These are phyloP conservation scores for Schwanniomyces sp. DNA, from an alignment of 805 yeast species.

Conservation along the genomic window DNA sequence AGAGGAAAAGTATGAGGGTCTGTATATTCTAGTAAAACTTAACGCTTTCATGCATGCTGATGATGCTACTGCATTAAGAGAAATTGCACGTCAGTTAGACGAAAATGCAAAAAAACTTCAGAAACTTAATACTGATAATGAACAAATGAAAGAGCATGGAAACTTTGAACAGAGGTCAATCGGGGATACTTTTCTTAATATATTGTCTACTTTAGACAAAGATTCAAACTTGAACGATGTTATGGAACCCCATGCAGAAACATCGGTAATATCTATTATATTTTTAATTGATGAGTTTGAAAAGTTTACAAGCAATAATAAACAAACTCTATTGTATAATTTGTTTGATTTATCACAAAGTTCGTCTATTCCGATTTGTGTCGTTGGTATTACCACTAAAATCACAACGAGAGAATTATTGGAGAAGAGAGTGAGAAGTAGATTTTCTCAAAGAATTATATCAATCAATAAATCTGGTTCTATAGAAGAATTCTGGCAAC, in stretches of 20 bases:
- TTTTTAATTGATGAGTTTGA: slow-evolving; percentile 88
- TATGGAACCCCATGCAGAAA: slow-evolving; percentile 5
- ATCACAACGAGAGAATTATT: slow-evolving; percentile 75
- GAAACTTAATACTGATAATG: slow-evolving; percentile 3
- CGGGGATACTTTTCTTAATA: slow-evolving; percentile 60
- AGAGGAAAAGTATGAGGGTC: slow-evolving; percentile 36
- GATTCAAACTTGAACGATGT: slow-evolving; percentile 8
- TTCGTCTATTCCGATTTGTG: slow-evolving; percentile 69
- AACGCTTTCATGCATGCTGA: slow-evolving; percentile 73
- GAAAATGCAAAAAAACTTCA: slow-evolving; percentile 14
- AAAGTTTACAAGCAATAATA: slow-evolving; percentile 63
- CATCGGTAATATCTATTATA: slow-evolving; percentile 53
- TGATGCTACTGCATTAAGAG: slow-evolving; percentile 78
- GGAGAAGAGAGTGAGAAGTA: slow-evolving; percentile 87
- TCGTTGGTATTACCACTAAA: slow-evolving; percentile 76
- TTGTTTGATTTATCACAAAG: slow-evolving; percentile 82
- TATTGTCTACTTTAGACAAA: slow-evolving; percentile 53
- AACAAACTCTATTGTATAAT: slow-evolving; percentile 85
- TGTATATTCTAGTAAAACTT: slow-evolving; percentile 61
- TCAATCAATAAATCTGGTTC: slow-evolving; percentile 52
- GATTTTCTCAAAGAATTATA: slow-evolving; percentile 81
- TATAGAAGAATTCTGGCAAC: slow-evolving; percentile 50
- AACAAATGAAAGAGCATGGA: slow-evolving; percentile 11
- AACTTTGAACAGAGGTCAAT: slow-evolving; percentile 52
- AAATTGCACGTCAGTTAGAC: slow-evolving; percentile 84